These are phyloP conservation scores for Annulohypoxylon truncatum DNA, from an alignment of 2,329 filamentous ascomycete species.

Conservation along the genomic window DNA sequence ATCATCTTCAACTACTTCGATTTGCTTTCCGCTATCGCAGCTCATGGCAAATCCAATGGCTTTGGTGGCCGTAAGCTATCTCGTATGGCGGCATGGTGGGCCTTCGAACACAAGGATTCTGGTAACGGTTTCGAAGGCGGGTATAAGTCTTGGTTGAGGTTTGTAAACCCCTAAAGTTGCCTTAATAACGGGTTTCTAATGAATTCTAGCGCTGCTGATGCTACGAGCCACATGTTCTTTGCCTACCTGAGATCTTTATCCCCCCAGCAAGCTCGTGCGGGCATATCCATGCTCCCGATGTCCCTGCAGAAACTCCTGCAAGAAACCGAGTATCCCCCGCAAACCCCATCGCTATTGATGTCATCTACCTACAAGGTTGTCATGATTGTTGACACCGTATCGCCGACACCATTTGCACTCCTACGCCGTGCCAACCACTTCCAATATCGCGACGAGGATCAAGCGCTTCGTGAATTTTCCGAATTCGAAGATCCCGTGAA, in stretches of 20 bases:
- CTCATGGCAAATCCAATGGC: constrained; percentile 92
- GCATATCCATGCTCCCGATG: constrained; percentile 87
- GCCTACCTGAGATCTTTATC: constrained; percentile 92
- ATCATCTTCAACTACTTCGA: constrained; percentile 99
- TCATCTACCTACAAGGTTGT: constrained; percentile 87
- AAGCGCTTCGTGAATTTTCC: constrained; percentile 84
- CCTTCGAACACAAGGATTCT: constrained; percentile 89
- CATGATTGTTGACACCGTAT: constrained; percentile 96
- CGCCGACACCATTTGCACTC: constrained; percentile 91
- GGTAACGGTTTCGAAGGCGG: constrained; percentile 94
- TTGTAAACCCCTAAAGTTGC: constrained; percentile 49
- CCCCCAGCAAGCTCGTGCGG: constrained; percentile 80
- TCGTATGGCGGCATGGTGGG: constrained; percentile 97
- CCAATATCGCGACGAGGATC: constrained; percentile 90
- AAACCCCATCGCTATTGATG: constrained; percentile 79
- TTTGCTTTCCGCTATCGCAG: constrained; percentile 87
- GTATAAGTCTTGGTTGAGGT: constrained; percentile 89
- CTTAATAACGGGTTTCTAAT: constrained; percentile 17
- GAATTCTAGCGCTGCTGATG: constrained; percentile 81
- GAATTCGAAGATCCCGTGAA: constrained; percentile 89
- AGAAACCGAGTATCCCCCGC: constrained; percentile 93
- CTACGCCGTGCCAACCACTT: constrained; percentile 93
- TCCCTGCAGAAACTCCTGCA: constrained; percentile 91
- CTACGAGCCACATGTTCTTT: constrained; percentile 97
- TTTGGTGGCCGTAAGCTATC: constrained; percentile 94